Base-by-base conservation (phyloP, 495 filamentous ascomycete species). In the Rusavskia elegans region DNA sequence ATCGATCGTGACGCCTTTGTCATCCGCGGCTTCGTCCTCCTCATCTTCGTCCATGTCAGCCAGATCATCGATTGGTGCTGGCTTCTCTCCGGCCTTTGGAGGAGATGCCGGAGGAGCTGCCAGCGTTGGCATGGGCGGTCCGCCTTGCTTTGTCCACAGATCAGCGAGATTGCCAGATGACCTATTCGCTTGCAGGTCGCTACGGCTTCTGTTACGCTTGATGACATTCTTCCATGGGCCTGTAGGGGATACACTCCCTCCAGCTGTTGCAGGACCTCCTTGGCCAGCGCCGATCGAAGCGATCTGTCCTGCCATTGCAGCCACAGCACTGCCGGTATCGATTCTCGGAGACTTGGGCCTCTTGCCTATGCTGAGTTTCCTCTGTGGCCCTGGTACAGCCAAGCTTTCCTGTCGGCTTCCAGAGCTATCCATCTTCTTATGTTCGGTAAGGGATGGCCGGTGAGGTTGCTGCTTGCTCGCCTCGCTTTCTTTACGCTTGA, bases 191-290 rank as follows among this genome's bases (percentile, higher is more conserved):
- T 59, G 55, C 38, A 88, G 56, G 51, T 95, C 89, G 55, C 86
- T 92, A 61, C 76, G 82, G 68, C 85, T 90, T 60, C 87, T 73
- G 5, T 67, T 69, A 38, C 87, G 81, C 42, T 68, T 75, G 45
- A 82, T 71, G 10, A 71, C 60, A 48, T 73, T 71, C 58, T 71
- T 77, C 41, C 62, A 66, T 14, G 79, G 65, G 25, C 66, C 65
- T 32, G 79, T 58, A 45, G 66, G 64, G 37, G 76, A 75, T 14
- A 80, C 74, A 32, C 70, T 72, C 1, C 71, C 61, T 16, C 77
- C 71, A 40, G 70, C 64, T 60, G 75, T 83, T 50, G 82, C 68
- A 7, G 81, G 80, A 30, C 76, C 71, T 55, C 73, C 78, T 29
- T 46, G 17, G 8, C 44, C 44, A 23, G 78, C 74, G 14, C 79